Conservation (phyloP, 1,284 basidiomycete genomes). For the Leccinum griseonigrum region DNA sequence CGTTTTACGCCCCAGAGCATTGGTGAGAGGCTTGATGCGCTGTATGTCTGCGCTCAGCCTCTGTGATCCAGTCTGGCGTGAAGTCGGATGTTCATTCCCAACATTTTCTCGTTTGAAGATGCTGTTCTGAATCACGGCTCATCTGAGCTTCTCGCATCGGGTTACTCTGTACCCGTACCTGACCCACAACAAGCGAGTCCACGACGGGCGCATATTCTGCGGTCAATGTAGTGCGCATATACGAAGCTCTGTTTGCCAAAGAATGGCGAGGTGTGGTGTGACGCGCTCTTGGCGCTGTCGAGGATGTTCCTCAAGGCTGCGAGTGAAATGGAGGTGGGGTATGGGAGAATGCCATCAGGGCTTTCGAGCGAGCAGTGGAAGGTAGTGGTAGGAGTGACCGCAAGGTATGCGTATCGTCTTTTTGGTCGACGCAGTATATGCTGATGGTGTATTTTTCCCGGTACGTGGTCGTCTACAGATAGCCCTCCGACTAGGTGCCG, state of each 20-base stretch:
- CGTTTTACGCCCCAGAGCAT: too few species aligned
- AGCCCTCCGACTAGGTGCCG: conserved; percentile 83
- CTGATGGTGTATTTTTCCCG: conserved; percentile 32
- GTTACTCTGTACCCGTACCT: conserved; percentile 40
- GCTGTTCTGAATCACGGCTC: conserved; percentile 55
- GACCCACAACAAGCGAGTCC: conserved; percentile 43
- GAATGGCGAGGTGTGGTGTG: conserved; percentile 69
- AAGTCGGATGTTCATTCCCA: too few species aligned
- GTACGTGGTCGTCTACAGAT: conserved; percentile 73
- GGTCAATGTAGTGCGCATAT: conserved; percentile 75
- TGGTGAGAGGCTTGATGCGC: too few species aligned
- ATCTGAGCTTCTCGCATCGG: conserved; percentile 34
- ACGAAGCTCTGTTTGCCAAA: conserved; percentile 57
- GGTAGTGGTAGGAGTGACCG: conserved; percentile 68
- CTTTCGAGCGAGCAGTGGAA: conserved; percentile 83
- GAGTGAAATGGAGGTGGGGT: conserved; percentile 38
- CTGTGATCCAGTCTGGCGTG: too few species aligned
- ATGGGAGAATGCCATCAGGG: conserved; percentile 85
- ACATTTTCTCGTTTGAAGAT: conserved; percentile 51
- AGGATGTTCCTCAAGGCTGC: conserved; percentile 28
- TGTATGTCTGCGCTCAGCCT: too few species aligned
- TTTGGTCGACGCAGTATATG: neutral
- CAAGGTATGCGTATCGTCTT: conserved; percentile 47
- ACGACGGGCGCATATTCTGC: conserved; percentile 55
- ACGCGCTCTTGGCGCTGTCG: conserved; percentile 56